Evolutionary conservation across 75 land plant species (phyloP).

Genomic region (Cupressus sempervirens): DNA sequence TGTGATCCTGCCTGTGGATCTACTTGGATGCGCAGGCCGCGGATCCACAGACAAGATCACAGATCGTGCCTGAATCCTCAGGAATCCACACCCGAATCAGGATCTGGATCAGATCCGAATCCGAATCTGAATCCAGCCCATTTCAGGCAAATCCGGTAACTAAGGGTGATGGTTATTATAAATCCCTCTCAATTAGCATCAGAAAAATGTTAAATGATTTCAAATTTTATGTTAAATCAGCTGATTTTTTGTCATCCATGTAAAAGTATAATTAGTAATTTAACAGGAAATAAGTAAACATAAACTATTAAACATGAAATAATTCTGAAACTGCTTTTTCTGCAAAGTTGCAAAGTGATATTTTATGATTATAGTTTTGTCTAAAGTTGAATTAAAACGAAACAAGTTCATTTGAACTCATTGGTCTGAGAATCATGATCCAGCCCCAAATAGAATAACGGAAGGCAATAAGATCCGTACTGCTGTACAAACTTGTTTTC

Average conservation of each 20-base stretch:
- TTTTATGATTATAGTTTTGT: neutral
- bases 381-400: neutral
- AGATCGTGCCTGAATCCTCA: too few species aligned
- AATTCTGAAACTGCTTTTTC: neutral
- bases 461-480: neutral
- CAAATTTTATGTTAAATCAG: neutral
- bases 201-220: neutral
- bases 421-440: neutral
- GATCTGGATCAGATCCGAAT: too few species aligned
- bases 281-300: neutral
- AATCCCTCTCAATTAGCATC: too few species aligned
- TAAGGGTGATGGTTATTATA: too few species aligned
- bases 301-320: neutral
- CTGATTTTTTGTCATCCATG: neutral
- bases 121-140: too few species aligned
- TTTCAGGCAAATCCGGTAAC: too few species aligned
- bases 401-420: neutral
- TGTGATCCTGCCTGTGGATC: too few species aligned
- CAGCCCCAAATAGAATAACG: neutral
- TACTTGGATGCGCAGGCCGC: too few species aligned
- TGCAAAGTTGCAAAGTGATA: neutral
- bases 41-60: too few species aligned
- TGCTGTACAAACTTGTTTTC: neutral
- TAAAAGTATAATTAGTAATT: neutral
- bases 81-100: too few species aligned